phyloP scores from a whole-genome alignment of 2,329 filamentous ascomycete genomes.

The Ophiostoma fasciatum region DNA sequence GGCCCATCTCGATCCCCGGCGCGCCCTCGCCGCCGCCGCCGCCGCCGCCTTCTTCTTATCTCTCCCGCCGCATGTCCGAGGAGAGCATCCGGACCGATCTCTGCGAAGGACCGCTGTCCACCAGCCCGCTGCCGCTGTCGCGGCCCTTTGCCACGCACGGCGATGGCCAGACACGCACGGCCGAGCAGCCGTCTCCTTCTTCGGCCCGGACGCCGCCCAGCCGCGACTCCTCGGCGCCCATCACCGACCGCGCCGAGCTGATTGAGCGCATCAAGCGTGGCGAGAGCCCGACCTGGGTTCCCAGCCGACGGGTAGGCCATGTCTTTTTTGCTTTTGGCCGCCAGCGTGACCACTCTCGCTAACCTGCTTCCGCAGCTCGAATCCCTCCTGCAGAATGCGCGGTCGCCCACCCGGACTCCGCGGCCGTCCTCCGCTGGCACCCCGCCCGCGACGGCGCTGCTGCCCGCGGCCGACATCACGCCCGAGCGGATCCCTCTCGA shows the following conservation, averaged over 20 bases:
- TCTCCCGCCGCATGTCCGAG: constrained; percentile 32
- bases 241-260: constrained; percentile 56
- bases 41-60: no score
- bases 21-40: constrained; percentile 7
- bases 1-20: constrained; percentile 12
- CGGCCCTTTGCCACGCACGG: background rate
- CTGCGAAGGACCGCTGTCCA: constrained; percentile 40
- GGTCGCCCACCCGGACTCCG: constrained; percentile 22
- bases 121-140: constrained; percentile 19
- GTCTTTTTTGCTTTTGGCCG: no score
- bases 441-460: constrained; percentile 18
- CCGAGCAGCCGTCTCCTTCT: background rate
- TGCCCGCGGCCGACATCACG: constrained; percentile 32
- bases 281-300: constrained; percentile 61
- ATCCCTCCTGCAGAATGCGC: constrained; percentile 22
- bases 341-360: no score
- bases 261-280: constrained; percentile 74
- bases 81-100: constrained; percentile 47
- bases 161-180: background rate
- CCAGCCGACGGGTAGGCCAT: constrained; percentile 41
- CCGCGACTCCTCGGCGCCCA: constrained; percentile 17
- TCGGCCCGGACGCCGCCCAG: constrained; percentile 16
- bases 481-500: constrained; percentile 25
- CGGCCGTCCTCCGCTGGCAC: constrained; percentile 22
- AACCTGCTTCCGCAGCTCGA: constrained; percentile 20